Conservation (phyloP, 352 stramenopile species). For the Globisporangium paroecandrum region DNA sequence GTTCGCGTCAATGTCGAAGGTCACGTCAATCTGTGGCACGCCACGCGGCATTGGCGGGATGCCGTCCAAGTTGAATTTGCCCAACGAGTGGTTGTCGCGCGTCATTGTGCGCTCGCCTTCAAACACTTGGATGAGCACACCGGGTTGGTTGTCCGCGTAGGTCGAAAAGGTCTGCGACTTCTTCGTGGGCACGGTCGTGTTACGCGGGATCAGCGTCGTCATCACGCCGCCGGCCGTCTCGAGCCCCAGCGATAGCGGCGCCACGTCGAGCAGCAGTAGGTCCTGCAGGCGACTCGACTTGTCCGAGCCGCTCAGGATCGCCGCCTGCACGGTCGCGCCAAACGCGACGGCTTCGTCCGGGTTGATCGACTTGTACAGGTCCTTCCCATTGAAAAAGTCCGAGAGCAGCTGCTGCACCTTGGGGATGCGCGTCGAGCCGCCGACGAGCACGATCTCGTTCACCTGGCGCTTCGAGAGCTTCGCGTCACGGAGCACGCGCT, state of each 20-base stretch:
- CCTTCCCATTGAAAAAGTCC: constrained; percentile 63
- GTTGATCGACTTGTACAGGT: constrained; percentile 57
- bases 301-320: constrained; percentile 25
- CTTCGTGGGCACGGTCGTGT: constrained; percentile 65
- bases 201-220: constrained; percentile 58
- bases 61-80: constrained; percentile 59
- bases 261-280: constrained; percentile 68
- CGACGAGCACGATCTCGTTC: constrained; percentile 33
- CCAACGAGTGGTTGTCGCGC: constrained; percentile 69
- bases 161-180: constrained; percentile 72
- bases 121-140: constrained; percentile 70
- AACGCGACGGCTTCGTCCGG: constrained; percentile 65
- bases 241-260: constrained; percentile 62
- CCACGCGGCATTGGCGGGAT: constrained; percentile 69
- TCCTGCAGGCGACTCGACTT: constrained; percentile 67
- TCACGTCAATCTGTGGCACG: constrained; percentile 69
- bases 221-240: constrained; percentile 80
- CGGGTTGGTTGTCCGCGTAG: constrained; percentile 64
- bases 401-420: constrained; percentile 50
- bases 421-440: constrained; percentile 43
- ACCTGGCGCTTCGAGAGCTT: constrained; percentile 29
- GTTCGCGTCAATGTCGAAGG: constrained; percentile 71
- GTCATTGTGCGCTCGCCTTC: constrained; percentile 89
- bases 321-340: constrained; percentile 41
- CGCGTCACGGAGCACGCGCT: constrained; percentile 25